These are phyloP conservation scores for Rhipidocladum racemiflorum DNA, from an alignment of 176 grass and related monocot genomes.

Conservation along the genomic window DNA sequence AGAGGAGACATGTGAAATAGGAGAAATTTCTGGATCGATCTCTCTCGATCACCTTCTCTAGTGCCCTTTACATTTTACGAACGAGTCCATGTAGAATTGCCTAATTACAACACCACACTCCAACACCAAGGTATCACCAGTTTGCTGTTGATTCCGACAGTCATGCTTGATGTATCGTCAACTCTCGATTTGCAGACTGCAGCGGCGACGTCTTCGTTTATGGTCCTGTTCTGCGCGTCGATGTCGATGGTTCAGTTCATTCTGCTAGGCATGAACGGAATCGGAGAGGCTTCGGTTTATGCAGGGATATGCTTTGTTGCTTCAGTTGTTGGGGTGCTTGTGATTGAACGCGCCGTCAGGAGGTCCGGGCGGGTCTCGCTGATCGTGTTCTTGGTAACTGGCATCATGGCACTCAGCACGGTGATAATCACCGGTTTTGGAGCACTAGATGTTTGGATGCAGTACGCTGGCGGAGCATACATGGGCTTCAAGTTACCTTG, in stretches of 20 bases:
- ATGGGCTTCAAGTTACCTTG: constrained; percentile 85
- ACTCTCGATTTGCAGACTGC: constrained; percentile 43
- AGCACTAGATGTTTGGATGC: constrained; percentile 54
- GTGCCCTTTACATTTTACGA: too few relatives aligned
- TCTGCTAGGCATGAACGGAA: constrained; percentile 59
- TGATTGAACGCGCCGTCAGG: constrained; percentile 41
- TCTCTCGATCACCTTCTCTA: too few relatives aligned
- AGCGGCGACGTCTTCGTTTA: constrained; percentile 64
- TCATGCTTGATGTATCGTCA: background rate
- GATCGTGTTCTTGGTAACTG: constrained; percentile 57
- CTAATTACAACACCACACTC: too few relatives aligned
- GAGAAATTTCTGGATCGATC: too few relatives aligned
- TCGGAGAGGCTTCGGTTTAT: constrained; percentile 48
- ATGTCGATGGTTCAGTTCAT: constrained; percentile 90
- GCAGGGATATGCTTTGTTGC: constrained; percentile 54
- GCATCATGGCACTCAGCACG: constrained; percentile 72
- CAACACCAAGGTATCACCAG: background rate
- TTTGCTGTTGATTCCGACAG: too few relatives aligned
- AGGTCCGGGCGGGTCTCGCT: constrained; percentile 64
- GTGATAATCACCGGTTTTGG: constrained; percentile 52
- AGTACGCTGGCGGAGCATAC: constrained; percentile 53
- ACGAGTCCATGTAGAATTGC: too few relatives aligned
- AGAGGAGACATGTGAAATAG: too few relatives aligned
- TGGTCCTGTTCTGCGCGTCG: constrained; percentile 72
- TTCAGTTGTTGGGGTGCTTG: constrained; percentile 32